Evolutionary conservation across 2,329 filamentous ascomycete genomes (phyloP).

Genomic region (Diaporthe longicolla): DNA sequence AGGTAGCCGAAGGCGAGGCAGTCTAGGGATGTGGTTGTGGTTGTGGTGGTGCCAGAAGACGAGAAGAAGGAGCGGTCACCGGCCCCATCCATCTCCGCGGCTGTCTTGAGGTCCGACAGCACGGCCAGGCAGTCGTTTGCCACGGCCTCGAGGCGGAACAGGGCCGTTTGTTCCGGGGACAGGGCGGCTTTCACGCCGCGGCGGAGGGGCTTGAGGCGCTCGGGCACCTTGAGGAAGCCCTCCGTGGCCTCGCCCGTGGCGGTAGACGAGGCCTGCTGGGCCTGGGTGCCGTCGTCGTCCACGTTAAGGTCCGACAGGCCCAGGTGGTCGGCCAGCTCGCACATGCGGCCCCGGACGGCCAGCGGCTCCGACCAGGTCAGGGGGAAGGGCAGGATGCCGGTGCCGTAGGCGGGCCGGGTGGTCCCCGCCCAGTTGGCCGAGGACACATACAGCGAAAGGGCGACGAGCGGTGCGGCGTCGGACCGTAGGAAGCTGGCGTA

Average conservation of each 20-base stretch:
- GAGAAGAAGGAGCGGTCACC: slow-evolving; percentile 34
- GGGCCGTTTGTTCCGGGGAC: slow-evolving; percentile 77
- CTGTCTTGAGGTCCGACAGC: slow-evolving; percentile 72
- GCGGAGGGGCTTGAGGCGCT: slow-evolving; percentile 66
- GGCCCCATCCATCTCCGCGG: slow-evolving; percentile 58
- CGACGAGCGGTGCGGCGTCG: slow-evolving; percentile 82
- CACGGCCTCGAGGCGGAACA: slow-evolving; percentile 82
- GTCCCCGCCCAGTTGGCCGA: slow-evolving; percentile 85
- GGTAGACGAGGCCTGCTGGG: slow-evolving; percentile 42
- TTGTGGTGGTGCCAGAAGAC: background rate
- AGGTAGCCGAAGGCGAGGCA: slow-evolving; percentile 87
- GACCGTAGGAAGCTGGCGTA: slow-evolving; percentile 79
- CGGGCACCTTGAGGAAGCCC: slow-evolving; percentile 52
- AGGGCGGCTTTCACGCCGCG: slow-evolving; percentile 74
- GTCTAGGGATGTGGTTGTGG: slow-evolving; percentile 74
- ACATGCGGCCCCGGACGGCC: slow-evolving; percentile 77
- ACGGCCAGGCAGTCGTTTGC: slow-evolving; percentile 80
- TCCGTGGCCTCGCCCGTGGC: slow-evolving; percentile 48
- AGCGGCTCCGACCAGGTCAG: slow-evolving; percentile 89
- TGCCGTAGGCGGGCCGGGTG: slow-evolving; percentile 85
- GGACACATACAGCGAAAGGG: slow-evolving; percentile 91
- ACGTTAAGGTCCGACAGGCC: slow-evolving; percentile 78
- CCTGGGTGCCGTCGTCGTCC: slow-evolving; percentile 50
- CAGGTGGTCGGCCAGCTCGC: slow-evolving; percentile 77
- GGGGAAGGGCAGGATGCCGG: slow-evolving; percentile 82